These are phyloP conservation scores for Colletotrichum tabaci DNA, from an alignment of 2,329 filamentous ascomycete species.

Conservation along the genomic window DNA sequence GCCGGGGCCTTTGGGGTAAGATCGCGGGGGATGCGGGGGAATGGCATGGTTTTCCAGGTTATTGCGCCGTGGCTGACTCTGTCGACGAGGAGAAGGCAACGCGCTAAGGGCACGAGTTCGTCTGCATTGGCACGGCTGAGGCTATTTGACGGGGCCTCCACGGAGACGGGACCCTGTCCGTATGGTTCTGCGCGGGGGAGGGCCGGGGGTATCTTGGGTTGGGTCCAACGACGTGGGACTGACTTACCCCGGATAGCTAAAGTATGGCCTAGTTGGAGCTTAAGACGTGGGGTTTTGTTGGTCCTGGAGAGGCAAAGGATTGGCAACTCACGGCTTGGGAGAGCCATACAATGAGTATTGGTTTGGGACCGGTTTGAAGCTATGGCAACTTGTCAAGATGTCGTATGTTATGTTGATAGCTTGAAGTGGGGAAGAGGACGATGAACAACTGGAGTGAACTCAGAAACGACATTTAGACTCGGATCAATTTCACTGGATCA, in stretches of 20 bases:
- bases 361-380: neutral
- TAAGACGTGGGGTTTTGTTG: conserved; percentile 16
- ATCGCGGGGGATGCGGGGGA: conserved; percentile 26
- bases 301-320: neutral
- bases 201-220: neutral
- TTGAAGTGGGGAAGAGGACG: neutral
- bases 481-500: no score
- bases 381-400: neutral
- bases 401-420: neutral
- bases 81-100: conserved; percentile 2
- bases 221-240: conserved; percentile 22
- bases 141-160: conserved; percentile 14
- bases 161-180: neutral
- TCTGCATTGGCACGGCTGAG: conserved; percentile 13
- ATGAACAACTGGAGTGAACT: no score
- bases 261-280: neutral
- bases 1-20: conserved; percentile 32
- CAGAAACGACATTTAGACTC: no score
- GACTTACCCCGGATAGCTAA: conserved; percentile 36
- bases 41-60: neutral
- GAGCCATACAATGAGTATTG: neutral
- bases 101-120: conserved; percentile 8
- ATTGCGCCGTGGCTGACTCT: neutral
- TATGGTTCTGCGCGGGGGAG: neutral
- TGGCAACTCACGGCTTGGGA: neutral